Conservation (phyloP, 2,329 filamentous ascomycete species). For the Kalmusia sp. region DNA sequence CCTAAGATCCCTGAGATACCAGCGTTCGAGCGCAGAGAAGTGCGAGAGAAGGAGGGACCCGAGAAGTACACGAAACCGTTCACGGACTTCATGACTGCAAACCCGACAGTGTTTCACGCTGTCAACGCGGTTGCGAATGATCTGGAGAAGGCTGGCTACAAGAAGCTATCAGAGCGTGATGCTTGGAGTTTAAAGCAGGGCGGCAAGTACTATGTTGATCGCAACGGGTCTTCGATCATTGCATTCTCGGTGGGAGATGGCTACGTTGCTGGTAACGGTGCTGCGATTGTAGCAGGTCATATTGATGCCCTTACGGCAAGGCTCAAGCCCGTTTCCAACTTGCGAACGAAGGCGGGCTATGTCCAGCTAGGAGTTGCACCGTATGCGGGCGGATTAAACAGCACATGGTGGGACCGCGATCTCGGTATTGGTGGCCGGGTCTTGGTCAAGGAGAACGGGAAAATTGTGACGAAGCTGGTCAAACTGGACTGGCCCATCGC, state of each 20-base stretch:
- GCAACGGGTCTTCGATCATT: slow-evolving; percentile 85
- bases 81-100: slow-evolving; percentile 83
- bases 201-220: slow-evolving; percentile 86
- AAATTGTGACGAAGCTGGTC: slow-evolving; percentile 81
- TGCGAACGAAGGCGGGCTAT: slow-evolving; percentile 85
- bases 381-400: slow-evolving; percentile 86
- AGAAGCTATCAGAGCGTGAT: slow-evolving; percentile 79
- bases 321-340: slow-evolving; percentile 86
- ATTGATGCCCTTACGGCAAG: slow-evolving; percentile 90
- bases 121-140: slow-evolving; percentile 80
- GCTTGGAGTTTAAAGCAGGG: slow-evolving; percentile 81
- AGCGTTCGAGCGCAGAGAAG: slow-evolving; percentile 10
- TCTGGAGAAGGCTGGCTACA: slow-evolving; percentile 75
- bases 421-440: slow-evolving; percentile 89
- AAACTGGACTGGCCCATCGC: slow-evolving; percentile 94
- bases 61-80: slow-evolving; percentile 78
- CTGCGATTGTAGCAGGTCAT: slow-evolving; percentile 89
- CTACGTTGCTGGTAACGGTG: slow-evolving; percentile 84
- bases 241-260: slow-evolving; percentile 82
- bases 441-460: slow-evolving; percentile 79
- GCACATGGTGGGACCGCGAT: slow-evolving; percentile 97
- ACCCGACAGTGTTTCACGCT: slow-evolving; percentile 92
- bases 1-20: slow-evolving; percentile 44
- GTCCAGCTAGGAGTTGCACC: slow-evolving; percentile 89
- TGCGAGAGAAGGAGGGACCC: slow-evolving; percentile 34